Evolutionary conservation across 148 eudicot genomes (phyloP), one percentile per base, ranked within the genome.

Genomic region (Chenopodium quinoa): DNA sequence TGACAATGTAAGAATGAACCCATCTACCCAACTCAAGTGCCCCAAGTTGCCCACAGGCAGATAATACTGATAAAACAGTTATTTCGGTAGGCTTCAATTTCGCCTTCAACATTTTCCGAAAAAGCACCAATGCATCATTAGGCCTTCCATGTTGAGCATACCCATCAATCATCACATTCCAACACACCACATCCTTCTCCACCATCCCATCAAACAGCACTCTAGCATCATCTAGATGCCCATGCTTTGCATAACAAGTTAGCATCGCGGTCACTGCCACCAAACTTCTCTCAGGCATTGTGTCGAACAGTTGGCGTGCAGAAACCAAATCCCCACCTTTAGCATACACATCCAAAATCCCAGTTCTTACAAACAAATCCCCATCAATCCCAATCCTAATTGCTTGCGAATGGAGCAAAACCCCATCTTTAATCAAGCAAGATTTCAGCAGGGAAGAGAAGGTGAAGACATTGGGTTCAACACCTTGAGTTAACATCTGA

Each of bases 121-220:
- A 92, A 48, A 94, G 87, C 16, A 25, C 75, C 80, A 96, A 82
- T 16, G 92, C 91, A 54, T 94, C 94, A 47, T 81, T 89, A 50
- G 97, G 91, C 73, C 83, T 85, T 47, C 91, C 92, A 44, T 92
- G 87, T 54, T 96, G 94, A 2, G 87, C 72, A 68, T 92, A 93
- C 86, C 95, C 98, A 82, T 91, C 94, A 81, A 96, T 96, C 92
- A 93, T 96, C 77, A 91, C 98, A 83, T 92, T 96, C 99, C 99
- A 96, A 80, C 93, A 89, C 60, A 96, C 97, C 6, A 87, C 91
- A 86, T 96, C 98, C 67, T 78, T 89, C 78, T 91, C 95, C n/a
- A 50, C 66, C 95, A 92, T 86, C 78, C 69, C 88, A 80, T 93
- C 92, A 87, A 96, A 96, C 90, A 95, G 19, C 29, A 19, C 65